Evolutionary conservation across 2,329 filamentous ascomycete species (phyloP).

Genomic region (Leptosphaerulina australis): DNA sequence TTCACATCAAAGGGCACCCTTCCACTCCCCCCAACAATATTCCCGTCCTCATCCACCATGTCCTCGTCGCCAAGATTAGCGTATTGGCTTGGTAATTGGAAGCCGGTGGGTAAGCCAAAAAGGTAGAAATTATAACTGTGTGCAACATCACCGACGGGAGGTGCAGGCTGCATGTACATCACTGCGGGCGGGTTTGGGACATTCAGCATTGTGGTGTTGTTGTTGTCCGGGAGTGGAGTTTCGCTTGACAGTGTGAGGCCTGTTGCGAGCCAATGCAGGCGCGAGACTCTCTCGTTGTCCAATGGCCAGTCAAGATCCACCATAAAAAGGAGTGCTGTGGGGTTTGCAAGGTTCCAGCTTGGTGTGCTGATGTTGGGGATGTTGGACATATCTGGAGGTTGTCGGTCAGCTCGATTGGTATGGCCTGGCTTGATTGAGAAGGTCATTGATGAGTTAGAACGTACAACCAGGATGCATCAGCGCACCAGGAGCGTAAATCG

Average conservation of each 20-base stretch:
- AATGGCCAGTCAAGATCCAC: conserved; percentile 40
- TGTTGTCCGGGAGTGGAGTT: conserved; percentile 10
- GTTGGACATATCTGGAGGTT: conserved; percentile 30
- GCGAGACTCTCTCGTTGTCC: conserved; percentile 32
- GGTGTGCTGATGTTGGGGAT: conserved; percentile 34
- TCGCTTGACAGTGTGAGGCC: conserved; percentile 25
- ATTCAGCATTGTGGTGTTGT: conserved; percentile 5
- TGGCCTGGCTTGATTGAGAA: too few relatives aligned
- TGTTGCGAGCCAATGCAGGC: conserved; percentile 40
- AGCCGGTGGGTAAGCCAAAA: conserved; percentile 29
- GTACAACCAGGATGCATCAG: conserved; percentile 24
- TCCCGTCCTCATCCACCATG: not conserved
- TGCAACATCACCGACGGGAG: conserved; percentile 33
- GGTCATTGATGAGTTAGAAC: not conserved
- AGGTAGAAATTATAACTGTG: conserved; percentile 36
- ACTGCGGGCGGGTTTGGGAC: conserved; percentile 11
- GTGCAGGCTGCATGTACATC: conserved; percentile 27
- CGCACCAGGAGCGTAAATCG: conserved; percentile 18
- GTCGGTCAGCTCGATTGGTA: too few relatives aligned
- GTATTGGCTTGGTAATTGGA: conserved; percentile 33
- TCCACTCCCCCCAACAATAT: conserved; percentile 6
- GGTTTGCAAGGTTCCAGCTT: conserved; percentile 11
- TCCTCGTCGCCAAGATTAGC: conserved; percentile 10
- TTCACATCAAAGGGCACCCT: conserved; percentile 44
- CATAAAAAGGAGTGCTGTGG: conserved; percentile 32